Evolutionary conservation across 164 flowering plant genomes (phyloP).

Genomic region (Berberis thunbergii): DNA sequence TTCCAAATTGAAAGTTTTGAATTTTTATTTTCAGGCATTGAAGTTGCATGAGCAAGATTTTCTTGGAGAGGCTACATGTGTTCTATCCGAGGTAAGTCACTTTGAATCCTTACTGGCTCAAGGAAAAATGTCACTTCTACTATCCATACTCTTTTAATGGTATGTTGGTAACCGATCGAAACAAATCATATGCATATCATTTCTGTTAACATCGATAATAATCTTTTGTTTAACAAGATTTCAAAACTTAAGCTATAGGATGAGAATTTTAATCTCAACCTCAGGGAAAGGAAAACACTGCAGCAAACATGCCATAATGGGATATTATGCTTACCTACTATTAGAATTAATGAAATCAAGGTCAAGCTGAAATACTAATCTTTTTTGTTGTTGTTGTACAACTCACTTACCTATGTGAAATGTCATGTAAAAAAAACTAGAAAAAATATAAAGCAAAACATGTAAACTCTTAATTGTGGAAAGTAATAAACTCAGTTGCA

Average conservation of each 20-base stretch:
- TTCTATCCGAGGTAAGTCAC: slow-evolving; percentile 61
- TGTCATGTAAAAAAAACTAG: background rate
- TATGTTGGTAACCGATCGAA: background rate
- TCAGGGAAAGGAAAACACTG: too few relatives aligned
- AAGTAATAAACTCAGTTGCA: too few relatives aligned
- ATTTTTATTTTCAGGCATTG: slow-evolving; percentile 32
- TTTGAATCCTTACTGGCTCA: background rate
- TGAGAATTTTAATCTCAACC: too few relatives aligned
- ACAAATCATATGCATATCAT: background rate
- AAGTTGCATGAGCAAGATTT: slow-evolving; percentile 73
- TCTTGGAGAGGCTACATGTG: slow-evolving; percentile 83
- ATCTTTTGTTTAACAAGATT: background rate
- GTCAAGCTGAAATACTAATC: too few relatives aligned
- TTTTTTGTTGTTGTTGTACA: too few relatives aligned
- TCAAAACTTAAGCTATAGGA: background rate
- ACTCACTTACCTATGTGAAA: too few relatives aligned
- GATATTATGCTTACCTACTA: too few relatives aligned
- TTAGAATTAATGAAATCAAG: too few relatives aligned
- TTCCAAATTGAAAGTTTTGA: background rate
- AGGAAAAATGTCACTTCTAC: background rate
- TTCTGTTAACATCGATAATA: background rate
- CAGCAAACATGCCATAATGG: too few relatives aligned
- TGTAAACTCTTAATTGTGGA: background rate
- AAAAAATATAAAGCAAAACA: background rate
- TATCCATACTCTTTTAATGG: background rate